A percentile compares a stretch with the other conserved stretches of the same genome.
These are phyloP conservation scores for Fusarium sp. DNA, from an alignment of 2,329 filamentous ascomycete genomes.

Conservation along the genomic window DNA sequence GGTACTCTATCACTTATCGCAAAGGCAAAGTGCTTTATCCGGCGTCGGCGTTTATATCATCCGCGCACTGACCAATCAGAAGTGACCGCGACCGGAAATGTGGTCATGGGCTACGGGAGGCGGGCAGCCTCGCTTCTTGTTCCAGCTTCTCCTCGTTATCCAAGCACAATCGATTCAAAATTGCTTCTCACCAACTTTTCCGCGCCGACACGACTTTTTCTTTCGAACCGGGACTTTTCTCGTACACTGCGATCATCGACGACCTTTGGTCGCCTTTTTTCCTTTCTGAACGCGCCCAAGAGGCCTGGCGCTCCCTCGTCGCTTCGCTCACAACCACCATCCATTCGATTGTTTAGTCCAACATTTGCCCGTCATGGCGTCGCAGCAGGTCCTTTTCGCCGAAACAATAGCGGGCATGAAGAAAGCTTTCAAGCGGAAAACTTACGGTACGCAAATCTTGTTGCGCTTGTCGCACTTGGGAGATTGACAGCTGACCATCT, in stretches of 20 bases:
- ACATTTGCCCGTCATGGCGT: constrained; percentile 53
- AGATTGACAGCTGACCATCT: constrained; percentile 37
- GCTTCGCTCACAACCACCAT: constrained; percentile 35
- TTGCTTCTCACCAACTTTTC: constrained; percentile 29
- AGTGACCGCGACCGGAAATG: constrained; percentile 44
- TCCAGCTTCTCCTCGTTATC: constrained; percentile 46
- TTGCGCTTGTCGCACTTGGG: constrained; percentile 8
- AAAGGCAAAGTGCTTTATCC: constrained; percentile 18
- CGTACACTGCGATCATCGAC: neutral
- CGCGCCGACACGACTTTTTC: constrained; percentile 21
- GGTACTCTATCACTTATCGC: constrained; percentile 20
- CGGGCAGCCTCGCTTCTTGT: constrained; percentile 50
- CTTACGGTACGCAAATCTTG: constrained; percentile 63
- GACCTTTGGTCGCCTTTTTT: neutral
- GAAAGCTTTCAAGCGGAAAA: constrained; percentile 73
- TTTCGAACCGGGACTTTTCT: neutral
- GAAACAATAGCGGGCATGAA: constrained; percentile 78
- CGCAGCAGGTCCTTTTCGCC: constrained; percentile 72
- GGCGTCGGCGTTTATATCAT: constrained; percentile 43
- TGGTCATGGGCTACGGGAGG: constrained; percentile 50
- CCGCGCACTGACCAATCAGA: constrained; percentile 37
- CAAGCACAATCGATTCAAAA: constrained; percentile 45
- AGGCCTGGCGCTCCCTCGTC: constrained; percentile 29
- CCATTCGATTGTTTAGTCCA: constrained; percentile 25
- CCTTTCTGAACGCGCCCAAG: constrained; percentile 10